A percentile compares a stretch with the other conserved stretches of the same genome.
Conservation (phyloP, 2,329 filamentous ascomycete species). For the Epichloe elymi region DNA sequence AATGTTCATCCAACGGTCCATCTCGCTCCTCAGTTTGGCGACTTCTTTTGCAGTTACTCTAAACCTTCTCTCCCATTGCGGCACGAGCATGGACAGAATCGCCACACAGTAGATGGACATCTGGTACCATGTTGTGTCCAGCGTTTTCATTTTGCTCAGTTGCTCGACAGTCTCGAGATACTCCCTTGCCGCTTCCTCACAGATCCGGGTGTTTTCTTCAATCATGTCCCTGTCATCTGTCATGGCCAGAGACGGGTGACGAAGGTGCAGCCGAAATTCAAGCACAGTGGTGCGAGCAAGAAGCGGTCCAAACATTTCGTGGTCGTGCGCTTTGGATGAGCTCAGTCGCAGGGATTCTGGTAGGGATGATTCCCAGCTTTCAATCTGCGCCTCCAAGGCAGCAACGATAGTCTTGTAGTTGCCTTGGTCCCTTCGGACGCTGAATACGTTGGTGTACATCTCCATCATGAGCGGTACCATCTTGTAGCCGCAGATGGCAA, state of each 20-base stretch:
- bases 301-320: constrained; percentile 37
- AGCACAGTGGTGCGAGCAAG: constrained; percentile 40
- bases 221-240: constrained; percentile 41
- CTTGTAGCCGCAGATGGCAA: constrained; percentile 53
- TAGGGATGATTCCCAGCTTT: constrained; percentile 49
- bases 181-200: constrained; percentile 50
- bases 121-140: constrained; percentile 71
- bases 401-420: constrained; percentile 51
- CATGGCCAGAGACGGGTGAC: constrained; percentile 48
- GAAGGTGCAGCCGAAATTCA: constrained; percentile 46
- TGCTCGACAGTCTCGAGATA: constrained; percentile 48
- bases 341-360: constrained; percentile 46
- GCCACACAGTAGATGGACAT: constrained; percentile 59
- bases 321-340: constrained; percentile 23
- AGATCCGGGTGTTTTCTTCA: constrained; percentile 50
- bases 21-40: constrained; percentile 47
- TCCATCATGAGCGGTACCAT: constrained; percentile 56
- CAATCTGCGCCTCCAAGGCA: constrained; percentile 50
- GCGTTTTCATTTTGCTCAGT: constrained; percentile 49
- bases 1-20: constrained; percentile 56
- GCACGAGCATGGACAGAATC: constrained; percentile 59
- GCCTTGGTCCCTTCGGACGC: constrained; percentile 48
- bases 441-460: constrained; percentile 65
- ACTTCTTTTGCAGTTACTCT: constrained; percentile 46
- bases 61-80: constrained; percentile 53